A percentile compares a stretch with the other conserved stretches of the same genome.
These are phyloP conservation scores for Colletotrichum horii DNA, from an alignment of 2,329 filamentous ascomycete genomes.

Conservation along the genomic window DNA sequence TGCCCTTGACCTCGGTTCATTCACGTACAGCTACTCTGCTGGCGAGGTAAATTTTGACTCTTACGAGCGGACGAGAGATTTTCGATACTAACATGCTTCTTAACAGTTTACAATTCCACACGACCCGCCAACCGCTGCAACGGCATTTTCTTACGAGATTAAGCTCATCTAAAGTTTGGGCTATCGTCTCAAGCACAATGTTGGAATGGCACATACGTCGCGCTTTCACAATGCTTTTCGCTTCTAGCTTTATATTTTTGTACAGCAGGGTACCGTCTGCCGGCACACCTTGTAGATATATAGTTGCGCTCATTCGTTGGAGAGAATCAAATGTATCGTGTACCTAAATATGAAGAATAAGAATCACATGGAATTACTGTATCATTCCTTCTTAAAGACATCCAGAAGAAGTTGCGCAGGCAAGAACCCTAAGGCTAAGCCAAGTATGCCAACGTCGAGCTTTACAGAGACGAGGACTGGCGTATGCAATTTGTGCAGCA, in stretches of 20 bases:
- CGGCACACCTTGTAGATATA: not conserved
- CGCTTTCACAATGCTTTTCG: not conserved
- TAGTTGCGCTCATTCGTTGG: fast-evolving
- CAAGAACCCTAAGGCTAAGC: not conserved
- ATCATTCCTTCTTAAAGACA: not conserved
- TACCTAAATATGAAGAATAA: fast-evolving
- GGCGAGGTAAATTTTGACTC: not conserved
- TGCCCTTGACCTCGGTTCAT: not conserved
- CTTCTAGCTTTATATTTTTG: not conserved
- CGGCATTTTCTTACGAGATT: not conserved
- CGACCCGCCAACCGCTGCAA: not conserved
- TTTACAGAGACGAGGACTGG: not conserved
- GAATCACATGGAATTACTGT: not conserved
- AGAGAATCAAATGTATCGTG: not conserved
- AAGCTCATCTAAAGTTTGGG: not conserved
- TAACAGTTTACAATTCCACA: not conserved
- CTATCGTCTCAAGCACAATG: fast-evolving
- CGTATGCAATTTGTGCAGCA: not conserved
- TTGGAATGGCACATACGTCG: fast-evolving
- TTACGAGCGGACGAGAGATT: not conserved
- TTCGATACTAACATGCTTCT: not conserved
- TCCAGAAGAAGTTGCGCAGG: fast-evolving
- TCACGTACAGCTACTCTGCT: not conserved
- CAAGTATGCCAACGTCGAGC: fast-evolving
- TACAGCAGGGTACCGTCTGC: not conserved